These are phyloP conservation scores for Kwoniella botswanensis DNA, from an alignment of 768 basidiomycete genomes.

Conservation along the genomic window DNA sequence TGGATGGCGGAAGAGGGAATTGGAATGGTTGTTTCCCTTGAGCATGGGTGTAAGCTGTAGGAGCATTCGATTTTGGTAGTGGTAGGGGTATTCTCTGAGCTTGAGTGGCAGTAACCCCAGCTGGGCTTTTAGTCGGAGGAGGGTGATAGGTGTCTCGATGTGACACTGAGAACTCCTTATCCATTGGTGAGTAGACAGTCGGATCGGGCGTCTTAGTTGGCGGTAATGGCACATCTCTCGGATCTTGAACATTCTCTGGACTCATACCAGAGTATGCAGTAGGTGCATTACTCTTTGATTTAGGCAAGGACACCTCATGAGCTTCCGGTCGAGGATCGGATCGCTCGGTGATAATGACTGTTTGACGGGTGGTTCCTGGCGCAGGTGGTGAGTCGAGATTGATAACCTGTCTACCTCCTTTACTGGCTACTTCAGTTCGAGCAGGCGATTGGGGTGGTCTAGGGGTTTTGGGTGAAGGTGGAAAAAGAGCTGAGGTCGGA, in stretches of 20 bases:
- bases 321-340: constrained; percentile 14
- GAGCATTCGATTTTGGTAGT: neutral
- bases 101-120: neutral
- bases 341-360: constrained; percentile 29
- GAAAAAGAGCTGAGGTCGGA: constrained; percentile 20
- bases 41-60: constrained; percentile 2
- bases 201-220: constrained; percentile 9
- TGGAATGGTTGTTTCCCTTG: constrained; percentile 10
- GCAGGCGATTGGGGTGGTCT: neutral
- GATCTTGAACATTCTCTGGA: constrained; percentile 19
- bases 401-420: constrained; percentile 8
- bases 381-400: constrained; percentile 20
- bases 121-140: neutral
- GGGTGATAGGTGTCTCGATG: neutral
- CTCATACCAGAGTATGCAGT: constrained; percentile 20
- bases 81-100: neutral
- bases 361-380: constrained; percentile 30
- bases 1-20: constrained; percentile 19
- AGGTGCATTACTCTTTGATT: constrained; percentile 7
- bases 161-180: neutral
- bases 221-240: constrained; percentile 21
- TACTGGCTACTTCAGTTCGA: neutral
- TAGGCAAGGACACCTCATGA: constrained; percentile 26
- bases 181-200: constrained; percentile 1
- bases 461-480: constrained; percentile 3